These are phyloP conservation scores for Herpotrichia juniperi DNA, from an alignment of 2,329 filamentous ascomycete genomes.

Conservation along the genomic window DNA sequence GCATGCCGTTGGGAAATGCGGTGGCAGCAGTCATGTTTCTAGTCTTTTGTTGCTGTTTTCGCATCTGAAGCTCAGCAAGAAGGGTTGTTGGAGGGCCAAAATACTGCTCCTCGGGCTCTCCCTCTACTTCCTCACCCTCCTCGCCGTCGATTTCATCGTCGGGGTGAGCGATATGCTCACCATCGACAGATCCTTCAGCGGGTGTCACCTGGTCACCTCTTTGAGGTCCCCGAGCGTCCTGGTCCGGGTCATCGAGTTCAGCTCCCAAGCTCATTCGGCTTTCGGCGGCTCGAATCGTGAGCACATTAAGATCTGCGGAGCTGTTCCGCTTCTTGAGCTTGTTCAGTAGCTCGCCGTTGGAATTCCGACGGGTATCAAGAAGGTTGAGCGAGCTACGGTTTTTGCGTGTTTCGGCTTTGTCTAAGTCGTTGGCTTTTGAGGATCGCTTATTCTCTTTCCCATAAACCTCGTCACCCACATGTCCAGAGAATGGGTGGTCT, in stretches of 20 bases:
- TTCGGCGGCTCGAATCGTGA: slow-evolving; percentile 38
- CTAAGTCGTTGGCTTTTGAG: slow-evolving; percentile 32
- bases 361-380: slow-evolving; percentile 44
- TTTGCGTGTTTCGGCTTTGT: slow-evolving; percentile 34
- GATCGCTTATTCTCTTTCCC: slow-evolving; percentile 57
- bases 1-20: slow-evolving; percentile 76
- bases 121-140: slow-evolving; percentile 45
- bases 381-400: slow-evolving; percentile 46
- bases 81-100: slow-evolving; percentile 85
- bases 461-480: slow-evolving; percentile 77
- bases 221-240: slow-evolving; percentile 38
- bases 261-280: slow-evolving; percentile 45
- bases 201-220: slow-evolving; percentile 21
- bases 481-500: slow-evolving; percentile 82
- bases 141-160: slow-evolving; percentile 31
- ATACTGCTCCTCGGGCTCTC: slow-evolving; percentile 57
- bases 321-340: slow-evolving; percentile 50
- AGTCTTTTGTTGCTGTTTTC: slow-evolving; percentile 85
- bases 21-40: slow-evolving; percentile 73
- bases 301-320: slow-evolving; percentile 43
- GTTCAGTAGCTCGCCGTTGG: slow-evolving; percentile 43
- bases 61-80: slow-evolving; percentile 86
- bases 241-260: slow-evolving; percentile 36
- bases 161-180: slow-evolving; percentile 12
- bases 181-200: slow-evolving; percentile 19